phyloP scores from a whole-genome alignment of 768 basidiomycete genomes.

The Mrakia frigida region DNA sequence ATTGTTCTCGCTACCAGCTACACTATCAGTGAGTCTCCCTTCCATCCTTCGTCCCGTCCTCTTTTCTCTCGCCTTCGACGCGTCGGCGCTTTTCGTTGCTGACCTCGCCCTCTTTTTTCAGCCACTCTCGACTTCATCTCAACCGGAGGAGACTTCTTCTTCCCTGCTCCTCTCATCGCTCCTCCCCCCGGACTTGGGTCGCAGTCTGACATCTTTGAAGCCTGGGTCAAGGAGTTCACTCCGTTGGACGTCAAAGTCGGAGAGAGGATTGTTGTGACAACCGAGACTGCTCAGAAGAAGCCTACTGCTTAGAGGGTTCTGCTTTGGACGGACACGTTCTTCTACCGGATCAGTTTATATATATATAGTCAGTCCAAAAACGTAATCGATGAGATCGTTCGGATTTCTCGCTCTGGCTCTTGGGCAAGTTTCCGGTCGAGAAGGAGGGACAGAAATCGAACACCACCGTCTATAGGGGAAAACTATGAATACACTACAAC shows the following conservation, averaged over 20 bases:
- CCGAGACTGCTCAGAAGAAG: conserved; percentile 29
- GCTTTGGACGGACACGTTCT: too few species aligned
- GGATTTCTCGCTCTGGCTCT: too few species aligned
- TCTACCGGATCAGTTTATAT: too few species aligned
- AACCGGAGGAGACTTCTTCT: conserved; percentile 36
- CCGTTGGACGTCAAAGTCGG: conserved; percentile 33
- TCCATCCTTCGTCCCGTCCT: background rate
- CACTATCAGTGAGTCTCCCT: conserved; percentile 31
- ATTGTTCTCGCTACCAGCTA: conserved; percentile 36
- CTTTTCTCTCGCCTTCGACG: background rate
- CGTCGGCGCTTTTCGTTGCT: background rate
- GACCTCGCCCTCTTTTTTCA: background rate
- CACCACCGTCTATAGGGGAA: too few species aligned
- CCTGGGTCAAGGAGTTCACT: conserved; percentile 33
- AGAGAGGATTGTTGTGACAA: conserved; percentile 35
- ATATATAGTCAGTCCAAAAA: too few species aligned
- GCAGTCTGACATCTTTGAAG: conserved; percentile 36
- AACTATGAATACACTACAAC: too few species aligned
- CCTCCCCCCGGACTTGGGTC: conserved; percentile 25
- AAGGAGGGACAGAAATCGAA: too few species aligned
- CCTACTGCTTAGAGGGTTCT: background rate
- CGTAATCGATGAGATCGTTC: too few species aligned
- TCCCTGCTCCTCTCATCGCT: conserved; percentile 25
- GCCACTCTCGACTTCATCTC: conserved; percentile 39
- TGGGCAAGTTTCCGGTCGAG: too few species aligned